Base-by-base conservation (phyloP, 345 rosid species). In the rapeseed (Brassica napus) region DNA sequence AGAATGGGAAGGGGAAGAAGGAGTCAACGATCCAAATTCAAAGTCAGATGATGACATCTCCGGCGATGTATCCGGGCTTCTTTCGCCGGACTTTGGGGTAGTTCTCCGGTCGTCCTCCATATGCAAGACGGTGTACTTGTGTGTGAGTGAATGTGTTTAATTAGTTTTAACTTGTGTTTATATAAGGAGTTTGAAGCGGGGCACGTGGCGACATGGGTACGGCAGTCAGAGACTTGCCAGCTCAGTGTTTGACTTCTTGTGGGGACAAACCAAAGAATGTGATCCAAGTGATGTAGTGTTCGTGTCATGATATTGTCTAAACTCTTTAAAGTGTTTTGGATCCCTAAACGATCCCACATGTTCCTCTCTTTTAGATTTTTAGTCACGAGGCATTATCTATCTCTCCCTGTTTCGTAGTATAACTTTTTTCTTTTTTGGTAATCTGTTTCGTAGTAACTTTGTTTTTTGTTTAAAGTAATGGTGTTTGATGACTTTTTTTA, bases 1-100 rank as follows among this genome's bases (percentile, higher is more conserved):
- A 24, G 74, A 82, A 79, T 42, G 68, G 0, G 88, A 85, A 26
- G 90, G 88, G 11, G 92, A 91, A 57, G 85, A 87, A 1, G 91
- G 91, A 2, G 92, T 87, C 8, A 88, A 68, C 2, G 84, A 82
- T 55, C 90, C 91, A 80, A 92, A 92, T 78, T 92, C 91, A 67
- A 94, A 92, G 64, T 94, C 93, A 1, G 86, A 82, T 11, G 69
- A n/a, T 15, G 83, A 73, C 8, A 60, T 60, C 34, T 60, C 65
- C 12, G 54, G 14, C 1, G 61, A 85, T 84, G 54, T 37, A 47
- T 49, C 69, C 35, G 24, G 52, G 7, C 30, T 60, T 80, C 5
- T 87, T 71, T 55, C 73, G 7, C 79, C 85, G 62, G 74, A 82
- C 16, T 62, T 78, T 67, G 83, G 86, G 21, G 85, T 77, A 32